Evolutionary conservation across 129 eudicot genomes (phyloP).

Genomic region (Dittrichia graveolens): DNA sequence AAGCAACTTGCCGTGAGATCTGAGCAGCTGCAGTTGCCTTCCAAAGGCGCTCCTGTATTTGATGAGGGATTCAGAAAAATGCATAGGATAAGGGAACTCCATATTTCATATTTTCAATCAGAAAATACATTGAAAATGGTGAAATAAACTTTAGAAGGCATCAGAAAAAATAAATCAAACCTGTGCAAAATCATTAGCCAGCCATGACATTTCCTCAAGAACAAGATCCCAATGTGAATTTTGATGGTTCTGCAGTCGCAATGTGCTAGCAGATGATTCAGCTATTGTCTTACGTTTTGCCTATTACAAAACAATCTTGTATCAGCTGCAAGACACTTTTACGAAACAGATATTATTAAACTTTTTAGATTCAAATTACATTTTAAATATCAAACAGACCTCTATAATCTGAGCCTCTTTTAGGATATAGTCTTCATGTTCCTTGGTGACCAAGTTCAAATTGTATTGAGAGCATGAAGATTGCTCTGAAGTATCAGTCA

Average conservation of each 20-base stretch:
- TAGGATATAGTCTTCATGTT: constrained; percentile 74
- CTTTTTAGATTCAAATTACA: constrained; percentile 2
- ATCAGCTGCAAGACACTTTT: constrained; percentile 18
- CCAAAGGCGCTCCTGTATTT: constrained; percentile 79
- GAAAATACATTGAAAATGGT: constrained; percentile 7
- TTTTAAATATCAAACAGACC: constrained; percentile 44
- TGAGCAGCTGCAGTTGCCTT: constrained; percentile 76
- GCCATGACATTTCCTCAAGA: constrained; percentile 90
- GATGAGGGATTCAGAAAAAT: constrained; percentile 3
- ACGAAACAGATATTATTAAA: constrained; percentile 1
- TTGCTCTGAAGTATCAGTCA: constrained; percentile 39
- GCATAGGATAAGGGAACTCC: neutral
- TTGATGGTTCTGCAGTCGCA: constrained; percentile 36
- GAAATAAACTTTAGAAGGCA: constrained; percentile 13
- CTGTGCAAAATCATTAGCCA: constrained; percentile 98
- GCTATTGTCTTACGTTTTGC: constrained; percentile 78
- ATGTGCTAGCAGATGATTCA: constrained; percentile 55
- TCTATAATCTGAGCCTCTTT: constrained; percentile 72
- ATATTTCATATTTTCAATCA: neutral
- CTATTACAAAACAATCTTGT: constrained; percentile 40
- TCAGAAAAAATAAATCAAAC: constrained; percentile 37
- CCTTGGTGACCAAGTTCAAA: constrained; percentile 39
- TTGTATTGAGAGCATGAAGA: constrained; percentile 40
- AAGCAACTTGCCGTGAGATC: constrained; percentile 52
- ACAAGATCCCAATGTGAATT: constrained; percentile 88